Evolutionary conservation across 108 stramenopile genomes (phyloP).

Genomic region (Hondaea fermentalgiana): DNA sequence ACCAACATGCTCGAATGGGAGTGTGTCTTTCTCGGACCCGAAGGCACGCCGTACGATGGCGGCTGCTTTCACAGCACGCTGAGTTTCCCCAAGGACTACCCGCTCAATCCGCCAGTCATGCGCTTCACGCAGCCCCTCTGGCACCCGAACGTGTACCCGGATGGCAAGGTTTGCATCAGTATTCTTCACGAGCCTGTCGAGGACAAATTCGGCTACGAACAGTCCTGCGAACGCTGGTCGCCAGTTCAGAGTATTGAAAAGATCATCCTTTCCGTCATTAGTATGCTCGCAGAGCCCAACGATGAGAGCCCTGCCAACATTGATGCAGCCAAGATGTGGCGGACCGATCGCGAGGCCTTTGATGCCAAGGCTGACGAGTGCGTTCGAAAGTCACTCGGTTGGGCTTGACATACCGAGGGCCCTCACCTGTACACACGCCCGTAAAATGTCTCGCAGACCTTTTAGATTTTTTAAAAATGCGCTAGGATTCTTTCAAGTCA

Average conservation of each 20-base stretch:
- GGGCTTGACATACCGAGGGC: background rate
- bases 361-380: constrained; percentile 63
- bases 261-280: constrained; percentile 72
- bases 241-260: constrained; percentile 93
- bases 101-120: constrained; percentile 66
- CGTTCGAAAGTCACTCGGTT: background rate
- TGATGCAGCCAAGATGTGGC: constrained; percentile 92
- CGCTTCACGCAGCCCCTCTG: constrained; percentile 89
- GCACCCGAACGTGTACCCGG: constrained; percentile 86
- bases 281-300: constrained; percentile 94
- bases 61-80: constrained; percentile 88
- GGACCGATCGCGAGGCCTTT: constrained; percentile 77
- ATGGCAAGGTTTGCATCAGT: constrained; percentile 82
- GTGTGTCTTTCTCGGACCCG: constrained; percentile 2
- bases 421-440: too few relatives aligned
- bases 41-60: background rate
- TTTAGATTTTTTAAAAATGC: too few relatives aligned
- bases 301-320: constrained; percentile 93
- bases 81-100: constrained; percentile 88
- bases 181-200: constrained; percentile 95
- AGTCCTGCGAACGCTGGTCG: constrained; percentile 83
- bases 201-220: constrained; percentile 72
- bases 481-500: too few relatives aligned
- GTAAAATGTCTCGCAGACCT: too few relatives aligned
- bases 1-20: constrained; percentile 23